Evolutionary conservation across 2,329 filamentous ascomycete genomes (phyloP).

Genomic region (Talaromyces pinophilus): DNA sequence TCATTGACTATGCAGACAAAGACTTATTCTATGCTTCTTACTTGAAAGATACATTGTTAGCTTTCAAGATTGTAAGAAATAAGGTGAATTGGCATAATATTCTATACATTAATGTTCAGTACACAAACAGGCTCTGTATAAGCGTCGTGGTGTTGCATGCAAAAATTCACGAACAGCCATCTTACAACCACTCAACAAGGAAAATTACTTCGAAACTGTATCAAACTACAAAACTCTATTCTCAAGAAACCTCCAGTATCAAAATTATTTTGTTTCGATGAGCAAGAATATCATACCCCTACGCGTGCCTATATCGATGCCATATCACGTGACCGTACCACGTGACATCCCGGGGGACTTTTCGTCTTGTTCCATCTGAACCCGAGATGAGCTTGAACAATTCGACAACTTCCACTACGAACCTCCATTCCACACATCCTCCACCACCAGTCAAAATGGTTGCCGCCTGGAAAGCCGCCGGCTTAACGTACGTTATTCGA

Average conservation of each 20-base stretch:
- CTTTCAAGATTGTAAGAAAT: background rate
- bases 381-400: slow-evolving; percentile 17
- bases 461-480: slow-evolving; percentile 97
- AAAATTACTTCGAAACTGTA: background rate
- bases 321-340: slow-evolving; percentile 32
- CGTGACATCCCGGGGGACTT: slow-evolving; percentile 29
- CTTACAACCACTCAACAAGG: background rate
- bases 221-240: too few relatives aligned
- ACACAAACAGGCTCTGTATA: background rate
- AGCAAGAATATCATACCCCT: background rate
- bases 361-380: slow-evolving; percentile 20
- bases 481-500: slow-evolving; percentile 73
- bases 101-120: background rate
- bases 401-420: slow-evolving; percentile 20
- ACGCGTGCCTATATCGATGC: background rate
- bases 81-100: background rate
- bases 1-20: background rate
- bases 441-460: slow-evolving; percentile 68
- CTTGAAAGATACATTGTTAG: too few relatives aligned
- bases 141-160: background rate
- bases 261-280: background rate
- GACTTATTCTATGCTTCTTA: background rate
- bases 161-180: background rate
- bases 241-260: background rate
- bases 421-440: slow-evolving; percentile 30